A percentile compares a stretch with the other conserved stretches of the same genome.
These are phyloP conservation scores for Aspergillus kassunensis DNA, from an alignment of 495 filamentous ascomycete species.

Conservation along the genomic window DNA sequence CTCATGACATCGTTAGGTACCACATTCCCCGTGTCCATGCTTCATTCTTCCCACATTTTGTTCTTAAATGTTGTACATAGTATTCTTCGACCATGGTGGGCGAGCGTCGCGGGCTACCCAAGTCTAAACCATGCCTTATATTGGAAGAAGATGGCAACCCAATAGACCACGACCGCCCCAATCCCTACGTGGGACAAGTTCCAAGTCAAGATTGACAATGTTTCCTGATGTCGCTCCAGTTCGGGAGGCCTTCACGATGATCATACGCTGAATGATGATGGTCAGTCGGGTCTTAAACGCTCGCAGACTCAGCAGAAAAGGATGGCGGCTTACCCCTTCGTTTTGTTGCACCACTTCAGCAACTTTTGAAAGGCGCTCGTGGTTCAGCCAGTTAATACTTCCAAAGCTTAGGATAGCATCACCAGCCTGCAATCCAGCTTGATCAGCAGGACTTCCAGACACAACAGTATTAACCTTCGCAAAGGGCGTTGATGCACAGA, in stretches of 20 bases:
- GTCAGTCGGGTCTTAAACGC: not conserved
- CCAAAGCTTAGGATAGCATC: conserved; percentile 85
- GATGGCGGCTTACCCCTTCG: conserved; percentile 70
- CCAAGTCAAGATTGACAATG: conserved; percentile 59
- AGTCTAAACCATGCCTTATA: conserved; percentile 18
- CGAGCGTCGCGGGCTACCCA: too few species aligned
- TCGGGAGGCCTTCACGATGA: conserved; percentile 67
- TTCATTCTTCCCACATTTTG: not conserved
- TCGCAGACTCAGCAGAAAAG: not conserved
- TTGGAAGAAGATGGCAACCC: conserved; percentile 83
- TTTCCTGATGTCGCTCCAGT: conserved; percentile 35
- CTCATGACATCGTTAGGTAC: conserved; percentile 16
- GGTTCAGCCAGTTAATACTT: conserved; percentile 71
- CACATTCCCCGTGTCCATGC: conserved; percentile 13
- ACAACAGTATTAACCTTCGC: conserved; percentile 87
- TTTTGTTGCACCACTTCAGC: conserved; percentile 79
- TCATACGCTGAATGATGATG: conserved; percentile 43
- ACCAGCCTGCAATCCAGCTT: conserved; percentile 78
- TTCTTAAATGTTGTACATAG: not conserved
- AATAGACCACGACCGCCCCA: conserved; percentile 89
- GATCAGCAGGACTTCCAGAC: conserved; percentile 71
- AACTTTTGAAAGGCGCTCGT: conserved; percentile 80
- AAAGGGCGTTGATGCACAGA: conserved; percentile 66
- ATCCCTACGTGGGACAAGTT: conserved; percentile 65
- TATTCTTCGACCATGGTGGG: too few species aligned